A percentile compares a stretch with the other conserved stretches of the same genome.
phyloP scores from a whole-genome alignment of 2,329 filamentous ascomycete species.

The Monilinia fructicola region DNA sequence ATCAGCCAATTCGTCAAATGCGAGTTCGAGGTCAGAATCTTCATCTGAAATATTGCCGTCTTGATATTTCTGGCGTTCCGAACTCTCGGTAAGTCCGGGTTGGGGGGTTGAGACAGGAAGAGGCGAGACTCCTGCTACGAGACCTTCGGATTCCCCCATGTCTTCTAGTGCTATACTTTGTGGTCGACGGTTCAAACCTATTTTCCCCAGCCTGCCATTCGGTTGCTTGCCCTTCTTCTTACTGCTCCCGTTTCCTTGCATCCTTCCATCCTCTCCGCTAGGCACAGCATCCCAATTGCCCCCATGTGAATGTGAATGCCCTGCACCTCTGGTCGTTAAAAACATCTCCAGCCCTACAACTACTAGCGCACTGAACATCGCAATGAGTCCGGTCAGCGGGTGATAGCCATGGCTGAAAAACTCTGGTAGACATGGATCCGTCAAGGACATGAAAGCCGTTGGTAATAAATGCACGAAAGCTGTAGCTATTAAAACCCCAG shows the following conservation, averaged over 20 bases:
- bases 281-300: slow-evolving; percentile 36
- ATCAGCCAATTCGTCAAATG: slow-evolving; percentile 47
- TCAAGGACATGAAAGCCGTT: slow-evolving; percentile 60
- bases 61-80: slow-evolving; percentile 38
- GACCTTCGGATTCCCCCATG: slow-evolving; percentile 52
- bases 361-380: slow-evolving; percentile 77
- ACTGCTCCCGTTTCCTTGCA: slow-evolving; percentile 36
- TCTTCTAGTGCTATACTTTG: slow-evolving; percentile 53
- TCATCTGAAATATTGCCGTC: slow-evolving; percentile 35
- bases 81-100: slow-evolving; percentile 23
- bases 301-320: slow-evolving; percentile 58
- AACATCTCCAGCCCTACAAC: slow-evolving; percentile 89
- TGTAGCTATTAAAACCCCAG: slow-evolving; percentile 81
- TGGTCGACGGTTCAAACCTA: slow-evolving; percentile 45
- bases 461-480: slow-evolving; percentile 74
- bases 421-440: slow-evolving; percentile 66
- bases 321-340: slow-evolving; percentile 69
- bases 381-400: slow-evolving; percentile 76
- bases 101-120: slow-evolving; percentile 55
- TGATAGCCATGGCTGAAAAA: slow-evolving; percentile 79
- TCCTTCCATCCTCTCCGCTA: slow-evolving; percentile 45
- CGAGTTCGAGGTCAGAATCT: slow-evolving; percentile 56
- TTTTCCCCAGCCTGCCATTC: slow-evolving; percentile 36
- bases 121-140: slow-evolving; percentile 60
- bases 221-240: slow-evolving; percentile 31